phyloP scores from a whole-genome alignment of 768 basidiomycete genomes.

The Amanita pseudoporphyria region DNA sequence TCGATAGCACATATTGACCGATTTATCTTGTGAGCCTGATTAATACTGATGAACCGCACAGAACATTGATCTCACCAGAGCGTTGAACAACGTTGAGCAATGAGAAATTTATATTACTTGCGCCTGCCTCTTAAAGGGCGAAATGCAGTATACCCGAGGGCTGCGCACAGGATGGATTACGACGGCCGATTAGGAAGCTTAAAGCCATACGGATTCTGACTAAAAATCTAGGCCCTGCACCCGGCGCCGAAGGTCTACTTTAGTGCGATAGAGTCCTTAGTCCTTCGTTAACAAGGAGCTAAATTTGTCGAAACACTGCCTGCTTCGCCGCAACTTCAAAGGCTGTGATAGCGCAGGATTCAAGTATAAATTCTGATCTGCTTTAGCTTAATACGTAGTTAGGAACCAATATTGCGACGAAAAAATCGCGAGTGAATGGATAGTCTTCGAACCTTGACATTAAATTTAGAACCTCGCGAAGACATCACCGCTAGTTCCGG shows the following conservation, averaged over 20 bases:
- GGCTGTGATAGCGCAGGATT: not conserved
- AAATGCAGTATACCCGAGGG: not conserved
- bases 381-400: not conserved
- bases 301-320: not conserved
- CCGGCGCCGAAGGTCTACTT: not conserved
- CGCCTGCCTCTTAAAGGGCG: not conserved
- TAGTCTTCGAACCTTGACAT: too few species aligned
- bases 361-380: not conserved
- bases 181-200: not conserved
- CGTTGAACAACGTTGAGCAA: not conserved
- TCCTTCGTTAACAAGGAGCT: not conserved
- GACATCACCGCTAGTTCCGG: too few species aligned
- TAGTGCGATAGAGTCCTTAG: not conserved
- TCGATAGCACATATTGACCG: constrained; percentile 32
- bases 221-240: not conserved
- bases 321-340: not conserved
- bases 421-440: too few species aligned
- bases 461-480: too few species aligned
- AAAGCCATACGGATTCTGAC: not conserved
- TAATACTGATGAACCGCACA: not conserved
- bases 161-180: not conserved
- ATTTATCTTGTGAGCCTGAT: not conserved
- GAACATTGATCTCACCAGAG: not conserved
- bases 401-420: not conserved
- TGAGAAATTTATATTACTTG: not conserved